Evolutionary conservation across 2,329 filamentous ascomycete species (phyloP).

Genomic region (Pseudofabraea citricarpa): DNA sequence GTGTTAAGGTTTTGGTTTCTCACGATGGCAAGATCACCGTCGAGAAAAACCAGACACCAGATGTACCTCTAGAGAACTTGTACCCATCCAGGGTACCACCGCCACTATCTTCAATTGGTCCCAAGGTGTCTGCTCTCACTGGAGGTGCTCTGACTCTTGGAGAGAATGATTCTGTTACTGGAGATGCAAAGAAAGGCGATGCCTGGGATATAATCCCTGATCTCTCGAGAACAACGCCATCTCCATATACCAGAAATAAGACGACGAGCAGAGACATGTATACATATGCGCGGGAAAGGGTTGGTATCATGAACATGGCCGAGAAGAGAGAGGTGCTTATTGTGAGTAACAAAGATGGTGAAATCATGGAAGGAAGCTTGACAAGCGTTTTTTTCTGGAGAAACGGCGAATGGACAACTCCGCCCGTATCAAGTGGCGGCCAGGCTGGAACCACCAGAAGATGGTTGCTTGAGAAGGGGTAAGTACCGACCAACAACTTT

Average conservation of each 20-base stretch:
- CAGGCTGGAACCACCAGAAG: slow-evolving; percentile 77
- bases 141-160: slow-evolving; percentile 22
- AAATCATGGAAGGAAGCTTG: slow-evolving; percentile 80
- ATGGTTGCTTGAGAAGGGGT: slow-evolving; percentile 72
- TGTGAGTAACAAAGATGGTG: slow-evolving; percentile 51
- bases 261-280: slow-evolving; percentile 74
- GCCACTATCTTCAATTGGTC: slow-evolving; percentile 27
- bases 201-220: slow-evolving; percentile 50
- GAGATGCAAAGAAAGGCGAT: slow-evolving; percentile 17
- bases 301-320: slow-evolving; percentile 41
- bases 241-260: slow-evolving; percentile 78
- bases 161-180: slow-evolving; percentile 13
- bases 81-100: slow-evolving; percentile 52
- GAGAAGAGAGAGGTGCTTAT: slow-evolving; percentile 70
- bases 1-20: slow-evolving; percentile 52
- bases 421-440: slow-evolving; percentile 70
- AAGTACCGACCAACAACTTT: slow-evolving; percentile 14
- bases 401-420: slow-evolving; percentile 72
- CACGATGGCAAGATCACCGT: slow-evolving; percentile 42
- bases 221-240: slow-evolving; percentile 40
- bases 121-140: slow-evolving; percentile 21
- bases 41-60: slow-evolving; percentile 31
- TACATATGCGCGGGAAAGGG: slow-evolving; percentile 60
- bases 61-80: slow-evolving; percentile 44
- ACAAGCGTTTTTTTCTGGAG: slow-evolving; percentile 81